Base-by-base conservation (phyloP, 2,329 filamentous ascomycete species). In the Trichoderma koningii region DNA sequence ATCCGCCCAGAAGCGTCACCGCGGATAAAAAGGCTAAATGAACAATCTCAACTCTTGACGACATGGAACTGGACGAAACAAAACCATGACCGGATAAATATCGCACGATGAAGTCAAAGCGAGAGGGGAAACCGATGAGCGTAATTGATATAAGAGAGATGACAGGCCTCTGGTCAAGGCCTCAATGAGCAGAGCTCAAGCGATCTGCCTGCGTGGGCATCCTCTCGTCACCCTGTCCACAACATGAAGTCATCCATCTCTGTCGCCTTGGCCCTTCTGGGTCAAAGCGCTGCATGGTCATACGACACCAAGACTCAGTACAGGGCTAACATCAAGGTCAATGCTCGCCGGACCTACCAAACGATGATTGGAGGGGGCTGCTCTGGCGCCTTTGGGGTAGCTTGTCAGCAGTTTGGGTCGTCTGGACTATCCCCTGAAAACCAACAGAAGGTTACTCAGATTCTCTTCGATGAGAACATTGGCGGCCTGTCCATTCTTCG, bases 11-110 rank as follows among this genome's bases (percentile, higher is more conserved):
- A 52, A 30, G 17, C 59, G 48, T 53, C 59, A 44, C 26, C 21
- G 15, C 38, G 59, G 59, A 23, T 62, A 62, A 62, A 62, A 52
- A 62, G 59, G 59, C 59, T 62, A 62, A 62, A 62, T 62, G 47
- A 2, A 21, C 5, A 5, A 42, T 28, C 34, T 23, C 45, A 30
- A 23, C 38, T 7, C 12, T 19, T 34, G 21, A 12, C 17, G 34
- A 42, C 15, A 41, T 52, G 38, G 59, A 21, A 21, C 30, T 23
- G n/a, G 34, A 52, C 17, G 17, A 42, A 30, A 44, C 12, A 53
- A 17, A 52, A 53, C 45, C 9, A n/a, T 21, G 47, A 12, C 59
- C 59, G 59, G 59, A 42, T 62, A 62, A 62, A 62, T 62, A 21
- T 53, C 41, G 2, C n/a, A 26, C 10, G n/a, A 34, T 26, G 44